A percentile compares a stretch with the other conserved stretches of the same genome.
Conservation (phyloP, 345 rosid genomes). For the Linum trigynum region DNA sequence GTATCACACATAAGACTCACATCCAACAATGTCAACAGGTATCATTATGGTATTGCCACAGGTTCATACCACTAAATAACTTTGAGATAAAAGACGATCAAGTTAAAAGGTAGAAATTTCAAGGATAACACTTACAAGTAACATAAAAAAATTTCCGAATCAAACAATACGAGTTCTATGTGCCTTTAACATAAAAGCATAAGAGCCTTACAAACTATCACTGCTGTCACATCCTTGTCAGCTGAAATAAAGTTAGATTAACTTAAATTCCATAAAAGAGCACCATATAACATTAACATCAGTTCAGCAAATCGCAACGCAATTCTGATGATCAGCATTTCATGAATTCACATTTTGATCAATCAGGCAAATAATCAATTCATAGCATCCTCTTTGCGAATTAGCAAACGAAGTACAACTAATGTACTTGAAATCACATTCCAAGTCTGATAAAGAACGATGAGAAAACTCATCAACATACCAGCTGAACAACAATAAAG, state of each 20-base stretch:
- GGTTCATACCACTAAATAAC: neutral
- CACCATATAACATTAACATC: neutral
- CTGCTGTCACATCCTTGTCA: neutral
- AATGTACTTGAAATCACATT: neutral
- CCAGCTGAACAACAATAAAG: slow-evolving; percentile 93
- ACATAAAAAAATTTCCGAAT: too few species aligned
- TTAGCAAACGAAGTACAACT: neutral
- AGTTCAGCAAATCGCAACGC: neutral
- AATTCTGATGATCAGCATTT: neutral
- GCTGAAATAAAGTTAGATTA: neutral
- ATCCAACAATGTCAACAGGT: neutral
- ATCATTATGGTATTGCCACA: neutral
- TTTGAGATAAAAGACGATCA: neutral
- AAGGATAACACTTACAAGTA: too few species aligned
- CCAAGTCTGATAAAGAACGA: slow-evolving; percentile 1
- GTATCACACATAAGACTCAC: neutral
- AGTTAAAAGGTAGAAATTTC: neutral
- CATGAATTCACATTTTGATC: neutral
- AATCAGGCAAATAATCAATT: neutral
- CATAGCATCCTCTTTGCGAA: neutral
- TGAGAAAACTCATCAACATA: slow-evolving; percentile 20
- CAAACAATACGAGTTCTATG: neutral
- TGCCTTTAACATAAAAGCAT: neutral
- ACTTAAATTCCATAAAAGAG: too few species aligned
- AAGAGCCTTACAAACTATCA: neutral